These are phyloP conservation scores for Citrullus mucosospermus DNA, from an alignment of 306 rosid genomes.

Conservation along the genomic window DNA sequence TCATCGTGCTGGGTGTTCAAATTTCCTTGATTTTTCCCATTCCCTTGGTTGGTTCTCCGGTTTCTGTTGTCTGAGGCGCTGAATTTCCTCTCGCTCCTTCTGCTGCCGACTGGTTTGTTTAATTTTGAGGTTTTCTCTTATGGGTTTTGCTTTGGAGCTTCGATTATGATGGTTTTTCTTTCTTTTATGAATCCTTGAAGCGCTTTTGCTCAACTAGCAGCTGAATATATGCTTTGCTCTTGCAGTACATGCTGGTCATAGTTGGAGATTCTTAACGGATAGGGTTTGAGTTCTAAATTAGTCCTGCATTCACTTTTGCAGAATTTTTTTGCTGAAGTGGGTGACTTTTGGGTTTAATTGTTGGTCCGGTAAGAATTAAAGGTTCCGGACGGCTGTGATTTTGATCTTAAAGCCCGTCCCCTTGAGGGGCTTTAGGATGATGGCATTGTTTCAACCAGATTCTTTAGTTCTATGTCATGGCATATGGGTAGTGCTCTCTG, in stretches of 20 bases:
- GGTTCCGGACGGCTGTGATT: not conserved
- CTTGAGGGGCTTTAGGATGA: not conserved
- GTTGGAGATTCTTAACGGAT: not conserved
- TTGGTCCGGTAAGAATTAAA: not conserved
- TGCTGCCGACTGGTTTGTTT: conserved; percentile 7
- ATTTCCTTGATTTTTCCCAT: conserved; percentile 15
- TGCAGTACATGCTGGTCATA: not conserved
- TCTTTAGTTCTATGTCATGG: not conserved
- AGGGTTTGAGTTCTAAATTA: not conserved
- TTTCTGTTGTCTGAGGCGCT: not conserved
- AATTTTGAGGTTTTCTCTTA: conserved; percentile 12
- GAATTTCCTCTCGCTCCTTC: conserved; percentile 5
- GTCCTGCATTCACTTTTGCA: not conserved
- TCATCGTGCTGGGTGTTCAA: conserved; percentile 19
- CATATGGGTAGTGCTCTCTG: not conserved
- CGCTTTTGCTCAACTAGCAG: not conserved
- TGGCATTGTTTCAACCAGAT: conserved; percentile 2
- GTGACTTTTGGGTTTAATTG: not conserved
- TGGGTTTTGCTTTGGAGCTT: conserved; percentile 10
- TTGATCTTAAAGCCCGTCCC: not conserved
- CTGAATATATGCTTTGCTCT: not conserved
- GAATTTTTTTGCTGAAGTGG: not conserved
- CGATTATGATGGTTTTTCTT: not conserved
- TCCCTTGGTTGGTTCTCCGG: conserved; percentile 17
- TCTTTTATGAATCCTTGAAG: not conserved